Percentiles rank a stretch among this genome's conserved stretches.
phyloP scores from a whole-genome alignment of 2,329 filamentous ascomycete genomes.

The Knoxdaviesia capensis region DNA sequence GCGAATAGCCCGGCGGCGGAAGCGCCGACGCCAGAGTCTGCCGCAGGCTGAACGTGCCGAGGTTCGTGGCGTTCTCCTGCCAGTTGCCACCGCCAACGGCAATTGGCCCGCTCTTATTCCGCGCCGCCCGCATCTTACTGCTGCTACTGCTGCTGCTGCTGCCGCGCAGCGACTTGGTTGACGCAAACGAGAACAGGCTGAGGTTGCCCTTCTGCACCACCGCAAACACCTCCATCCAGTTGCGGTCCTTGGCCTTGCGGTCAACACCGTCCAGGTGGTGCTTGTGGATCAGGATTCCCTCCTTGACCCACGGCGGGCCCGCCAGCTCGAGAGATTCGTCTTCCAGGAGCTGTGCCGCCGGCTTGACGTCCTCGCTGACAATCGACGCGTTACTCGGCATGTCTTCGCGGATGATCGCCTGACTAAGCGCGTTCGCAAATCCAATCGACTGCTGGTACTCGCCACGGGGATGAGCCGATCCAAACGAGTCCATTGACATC shows the following conservation, averaged over 20 bases:
- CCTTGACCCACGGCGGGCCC: slow-evolving; percentile 95
- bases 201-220: slow-evolving; percentile 90
- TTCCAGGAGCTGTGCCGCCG: slow-evolving; percentile 50
- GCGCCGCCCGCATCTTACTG: slow-evolving; percentile 25
- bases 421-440: slow-evolving; percentile 88
- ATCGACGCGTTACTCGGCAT: slow-evolving; percentile 32
- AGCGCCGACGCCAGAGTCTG: slow-evolving; percentile 84
- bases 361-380: slow-evolving; percentile 39
- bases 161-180: slow-evolving; percentile 54
- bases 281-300: slow-evolving; percentile 89
- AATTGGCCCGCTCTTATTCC: slow-evolving; percentile 31
- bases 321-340: slow-evolving; percentile 83
- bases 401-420: slow-evolving; percentile 80
- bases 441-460: slow-evolving; percentile 95
- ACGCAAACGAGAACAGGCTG: slow-evolving; percentile 81
- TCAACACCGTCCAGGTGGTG: slow-evolving; percentile 83
- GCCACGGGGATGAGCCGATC: slow-evolving; percentile 50
- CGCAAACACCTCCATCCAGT: slow-evolving; percentile 89
- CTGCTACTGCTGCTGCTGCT: slow-evolving; percentile 21
- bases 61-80: slow-evolving; percentile 85
- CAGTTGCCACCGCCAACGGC: slow-evolving; percentile 91
- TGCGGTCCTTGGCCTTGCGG: slow-evolving; percentile 81
- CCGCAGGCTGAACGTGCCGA: slow-evolving; percentile 71
- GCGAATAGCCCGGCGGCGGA: slow-evolving; percentile 82
- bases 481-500: slow-evolving; percentile 81